A percentile compares a stretch with the other conserved stretches of the same genome.
Evolutionary conservation across 2,329 filamentous ascomycete species (phyloP).

Genomic region (Ophiognomonia clavigignenti-juglandacearum): DNA sequence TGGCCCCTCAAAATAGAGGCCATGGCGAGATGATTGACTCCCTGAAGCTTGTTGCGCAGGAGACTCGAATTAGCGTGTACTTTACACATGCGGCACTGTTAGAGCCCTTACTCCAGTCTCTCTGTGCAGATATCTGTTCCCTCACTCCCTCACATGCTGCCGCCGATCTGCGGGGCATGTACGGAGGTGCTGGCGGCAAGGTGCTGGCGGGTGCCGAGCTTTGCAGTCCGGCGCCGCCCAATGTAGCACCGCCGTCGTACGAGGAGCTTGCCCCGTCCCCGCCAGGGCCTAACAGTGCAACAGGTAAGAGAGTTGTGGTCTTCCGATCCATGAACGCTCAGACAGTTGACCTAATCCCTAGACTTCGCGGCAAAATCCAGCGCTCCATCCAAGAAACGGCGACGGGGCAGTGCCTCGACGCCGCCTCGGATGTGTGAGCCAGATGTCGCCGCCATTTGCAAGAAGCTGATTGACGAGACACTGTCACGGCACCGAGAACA

Average conservation of each 20-base stretch:
- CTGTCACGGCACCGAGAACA: neutral
- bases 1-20: neutral
- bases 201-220: neutral
- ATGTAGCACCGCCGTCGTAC: neutral
- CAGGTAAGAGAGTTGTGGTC: neutral
- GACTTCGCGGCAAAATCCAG: neutral
- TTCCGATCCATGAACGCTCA: neutral
- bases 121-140: neutral
- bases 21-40: constrained; percentile 1
- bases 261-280: neutral
- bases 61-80: neutral
- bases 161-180: constrained; percentile 40
- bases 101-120: neutral
- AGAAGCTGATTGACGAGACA: neutral
- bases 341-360: no score
- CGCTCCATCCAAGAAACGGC: neutral
- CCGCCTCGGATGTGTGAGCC: neutral
- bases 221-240: neutral
- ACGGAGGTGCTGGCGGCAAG: constrained; percentile 27
- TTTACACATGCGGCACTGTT: neutral
- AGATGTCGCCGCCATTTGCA: neutral
- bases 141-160: constrained; percentile 26
- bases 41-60: neutral
- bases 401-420: constrained; percentile 3
- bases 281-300: neutral